Percentiles rank a stretch among this genome's conserved stretches.
These are phyloP conservation scores for Intubia oerlemansii DNA, from an alignment of 2,329 filamentous ascomycete species.

Conservation along the genomic window DNA sequence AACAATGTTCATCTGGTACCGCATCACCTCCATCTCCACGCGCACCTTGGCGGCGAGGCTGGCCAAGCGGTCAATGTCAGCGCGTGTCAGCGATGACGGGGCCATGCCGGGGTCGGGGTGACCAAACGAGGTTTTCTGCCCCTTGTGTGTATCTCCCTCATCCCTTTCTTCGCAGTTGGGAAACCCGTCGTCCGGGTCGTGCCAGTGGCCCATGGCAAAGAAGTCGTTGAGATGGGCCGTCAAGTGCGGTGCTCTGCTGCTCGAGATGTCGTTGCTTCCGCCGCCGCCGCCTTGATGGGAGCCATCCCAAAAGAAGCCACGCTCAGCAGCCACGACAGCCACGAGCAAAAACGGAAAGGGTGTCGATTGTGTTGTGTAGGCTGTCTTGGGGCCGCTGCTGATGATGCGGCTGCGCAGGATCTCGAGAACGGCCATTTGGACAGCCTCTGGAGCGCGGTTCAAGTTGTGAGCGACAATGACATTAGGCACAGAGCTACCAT, in stretches of 20 bases:
- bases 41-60: constrained; percentile 34
- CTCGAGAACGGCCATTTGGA: constrained; percentile 66
- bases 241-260: constrained; percentile 19
- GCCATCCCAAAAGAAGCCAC: constrained; percentile 15
- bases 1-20: constrained; percentile 74
- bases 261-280: too few relatives aligned
- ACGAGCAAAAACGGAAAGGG: constrained; percentile 66
- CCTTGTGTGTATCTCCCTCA: constrained; percentile 12
- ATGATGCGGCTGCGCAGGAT: constrained; percentile 63
- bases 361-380: too few relatives aligned
- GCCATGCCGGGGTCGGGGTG: not conserved
- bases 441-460: constrained; percentile 45
- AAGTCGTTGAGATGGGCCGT: constrained; percentile 51
- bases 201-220: constrained; percentile 75
- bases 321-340: constrained; percentile 37
- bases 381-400: constrained; percentile 53
- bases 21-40: constrained; percentile 54
- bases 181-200: constrained; percentile 50
- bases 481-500: constrained; percentile 36
- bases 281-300: too few relatives aligned
- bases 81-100: constrained; percentile 12
- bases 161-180: constrained; percentile 47
- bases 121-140: not conserved
- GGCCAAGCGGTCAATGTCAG: constrained; percentile 36
- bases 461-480: constrained; percentile 67